Base-by-base conservation (phyloP, 176 grass and related monocot genomes). In the Hordeum vulgare region DNA sequence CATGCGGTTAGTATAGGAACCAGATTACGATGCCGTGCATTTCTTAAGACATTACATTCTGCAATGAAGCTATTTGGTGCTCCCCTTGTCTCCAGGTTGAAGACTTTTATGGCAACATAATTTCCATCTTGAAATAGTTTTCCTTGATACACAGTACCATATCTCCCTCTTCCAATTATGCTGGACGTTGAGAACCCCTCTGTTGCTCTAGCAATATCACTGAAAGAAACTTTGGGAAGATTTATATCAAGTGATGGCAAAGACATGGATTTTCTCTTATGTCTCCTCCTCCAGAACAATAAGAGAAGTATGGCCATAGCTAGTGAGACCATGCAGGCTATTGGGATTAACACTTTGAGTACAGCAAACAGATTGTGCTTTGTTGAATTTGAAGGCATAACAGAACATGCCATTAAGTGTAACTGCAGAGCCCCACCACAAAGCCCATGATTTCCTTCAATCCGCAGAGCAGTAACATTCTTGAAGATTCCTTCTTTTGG, bases 1-100 rank as follows among this genome's bases (percentile, higher is more conserved):
- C 88, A 90, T 42, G 62, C 28, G 31, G 88, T 90, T 57, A 86
- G 20, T 29, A 83, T 57, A 24, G 73, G 71, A 9, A 86, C 41
- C 24, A 90, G 71, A 77, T 90, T 90, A 7, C 88, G 61, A 53
- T 90, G 88, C 1, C 88, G 59, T n/a, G 83, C 35, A 44, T 40
- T 86, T 71, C 73, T 83, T 33, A 86, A 47, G 34, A 63, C 72
- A 71, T 35, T 80, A 49, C 88, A 90, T 73, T 90, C 87, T 42
- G 60, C 76, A 29, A 76, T 80, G 41, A 89, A 89, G 53, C 82
- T 89, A 28, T 64, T 89, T 40, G 40, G 66, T 60, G 47, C 71
- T 37, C 81, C 74, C 26, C 6, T 44, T 57, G 37, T 60, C 11
- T 79, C 37, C 65, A 85, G 53, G 40, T 75, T 81, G 66, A 89